Base-by-base conservation (phyloP, 441 rosid genomes). In the Gossypium davidsonii region DNA sequence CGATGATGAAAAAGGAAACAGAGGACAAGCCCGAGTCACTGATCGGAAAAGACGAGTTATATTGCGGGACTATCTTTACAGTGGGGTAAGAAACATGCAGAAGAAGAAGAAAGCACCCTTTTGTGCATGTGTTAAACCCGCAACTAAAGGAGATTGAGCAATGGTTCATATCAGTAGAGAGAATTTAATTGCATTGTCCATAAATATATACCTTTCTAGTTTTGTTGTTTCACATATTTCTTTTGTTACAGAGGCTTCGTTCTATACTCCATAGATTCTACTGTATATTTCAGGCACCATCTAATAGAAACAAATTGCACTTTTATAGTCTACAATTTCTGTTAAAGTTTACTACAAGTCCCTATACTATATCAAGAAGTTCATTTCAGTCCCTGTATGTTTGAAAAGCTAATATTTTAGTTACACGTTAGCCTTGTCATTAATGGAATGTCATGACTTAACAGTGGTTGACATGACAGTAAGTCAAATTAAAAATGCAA, bases 1-100 rank as follows among this genome's bases (percentile, higher is more conserved):
- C 3, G 97, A 91, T 20, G 90, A 83, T 69, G 88, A 85, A 60
- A 88, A 85, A 76, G 88, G 82, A 71, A 83, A 84, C 72, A 71
- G 76, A 61, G 92, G 82, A 11, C 87, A 77, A 80, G 74, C 88
- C 62, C 85, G 78, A 73, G 77, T 74, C 31, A 66, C 73, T 2
- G 91, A 84, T 65, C 59, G 79, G 52, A 90, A 82, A 79, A 74
- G 90, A 15, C 87, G 89, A 71, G 94, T 88, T 71, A 73, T 82
- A 25, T 91, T 96, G 71, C 75, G 85, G 44, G 98, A 96, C 81
- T 96, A 91, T 79, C 82, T 96, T 25, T 85, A 89, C 49, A 93
- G 92, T 0, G 85, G 89, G 56, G 74, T 69, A 37, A 87, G 83
- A 83, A 81, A 77, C 70, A 73, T 57, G 79, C 89, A 79, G 75